Evolutionary conservation across 139 green algal species (phyloP), one percentile per base, ranked within the genome.

Genomic region (Ulvella scutata): DNA sequence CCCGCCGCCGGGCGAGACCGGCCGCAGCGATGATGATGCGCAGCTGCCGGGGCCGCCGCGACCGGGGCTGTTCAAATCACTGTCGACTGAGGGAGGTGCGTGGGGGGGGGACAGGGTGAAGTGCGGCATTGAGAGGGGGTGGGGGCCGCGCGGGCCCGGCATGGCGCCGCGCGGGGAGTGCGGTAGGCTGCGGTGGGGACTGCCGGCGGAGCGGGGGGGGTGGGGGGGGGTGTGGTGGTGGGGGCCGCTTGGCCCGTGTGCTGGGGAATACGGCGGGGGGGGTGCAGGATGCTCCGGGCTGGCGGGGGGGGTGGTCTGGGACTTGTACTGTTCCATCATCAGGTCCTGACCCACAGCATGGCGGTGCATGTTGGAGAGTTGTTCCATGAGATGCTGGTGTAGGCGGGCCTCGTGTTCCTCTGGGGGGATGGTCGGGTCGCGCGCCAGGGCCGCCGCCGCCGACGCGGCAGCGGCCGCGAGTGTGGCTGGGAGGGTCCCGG

Each of bases 341-440:
- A 67, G n/a, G n/a, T 36, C 33, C 51, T 67, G 51, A 6, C 51
- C 51, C 1, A 67, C 51, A 6, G 51, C 51, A 29, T 67, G 51
- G n/a, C 51, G 51, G 20, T 67, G 51, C 51, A 67, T 67, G 51
- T 67, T n/a, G 51, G n/a, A n/a, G 51, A 67, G 51, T 26, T 67
- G 51, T 26, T 67, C 51, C 6, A 67, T n/a, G 4, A 67, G 51
- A 26, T 67, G 51, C 51, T 67, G 51, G 51, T 67, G 51, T 6
- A 67, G 51, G 13, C 51, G 51, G 13, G 51, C 51, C 51, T 67
- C 51, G 51, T 67, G 51, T 26, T 67, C 51, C 51, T 67, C 51
- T 2, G 51, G 51, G 13, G 51, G 51, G 1, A 67, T 67, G 51
- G 51, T 67, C n/a, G 51, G 51, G 51, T 67, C 51, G 51, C 51